Percentiles rank a stretch among this genome's conserved stretches.
Evolutionary conservation across 208 protist species (phyloP).

Genomic region (Leishmania aethiopica): DNA sequence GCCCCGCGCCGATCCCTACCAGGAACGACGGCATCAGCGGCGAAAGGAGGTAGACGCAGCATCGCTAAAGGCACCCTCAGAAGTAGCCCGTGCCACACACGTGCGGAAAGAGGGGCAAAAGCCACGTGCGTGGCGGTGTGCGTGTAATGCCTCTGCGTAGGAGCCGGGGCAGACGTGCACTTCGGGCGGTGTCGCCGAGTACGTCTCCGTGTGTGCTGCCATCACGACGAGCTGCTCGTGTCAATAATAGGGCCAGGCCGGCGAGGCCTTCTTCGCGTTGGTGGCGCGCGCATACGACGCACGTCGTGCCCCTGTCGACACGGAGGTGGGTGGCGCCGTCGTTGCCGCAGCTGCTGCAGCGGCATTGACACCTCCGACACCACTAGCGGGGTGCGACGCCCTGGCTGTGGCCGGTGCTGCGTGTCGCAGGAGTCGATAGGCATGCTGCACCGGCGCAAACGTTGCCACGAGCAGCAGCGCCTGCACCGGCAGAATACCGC

Average conservation of each 20-base stretch:
- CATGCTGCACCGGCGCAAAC: slow-evolving; percentile 38
- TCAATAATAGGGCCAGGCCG: not conserved
- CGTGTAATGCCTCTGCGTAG: not conserved
- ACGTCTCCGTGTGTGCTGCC: not conserved
- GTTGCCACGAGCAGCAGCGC: slow-evolving; percentile 49
- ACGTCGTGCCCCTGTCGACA: slow-evolving; percentile 4
- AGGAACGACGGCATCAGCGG: not conserved
- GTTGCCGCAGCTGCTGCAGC: not conserved
- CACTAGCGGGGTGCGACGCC: not conserved
- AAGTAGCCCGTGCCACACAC: not conserved
- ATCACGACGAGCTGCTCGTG: not conserved
- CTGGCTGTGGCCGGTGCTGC: not conserved
- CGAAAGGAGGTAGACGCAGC: not conserved
- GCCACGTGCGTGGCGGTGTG: not conserved
- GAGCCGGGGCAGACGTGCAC: not conserved
- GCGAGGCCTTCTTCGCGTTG: not conserved
- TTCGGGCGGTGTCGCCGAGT: not conserved
- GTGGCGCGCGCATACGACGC: slow-evolving; percentile 31
- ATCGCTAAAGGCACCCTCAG: not conserved
- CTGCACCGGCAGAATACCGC: slow-evolving; percentile 65
- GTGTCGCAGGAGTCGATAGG: slow-evolving; percentile 14
- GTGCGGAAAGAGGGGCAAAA: not conserved
- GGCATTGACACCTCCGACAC: slow-evolving; percentile 1
- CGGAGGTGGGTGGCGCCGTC: not conserved
- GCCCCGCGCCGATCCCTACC: not conserved